These are phyloP conservation scores for Fraxinus sp. DNA, from an alignment of 305 asterid species.

Conservation along the genomic window DNA sequence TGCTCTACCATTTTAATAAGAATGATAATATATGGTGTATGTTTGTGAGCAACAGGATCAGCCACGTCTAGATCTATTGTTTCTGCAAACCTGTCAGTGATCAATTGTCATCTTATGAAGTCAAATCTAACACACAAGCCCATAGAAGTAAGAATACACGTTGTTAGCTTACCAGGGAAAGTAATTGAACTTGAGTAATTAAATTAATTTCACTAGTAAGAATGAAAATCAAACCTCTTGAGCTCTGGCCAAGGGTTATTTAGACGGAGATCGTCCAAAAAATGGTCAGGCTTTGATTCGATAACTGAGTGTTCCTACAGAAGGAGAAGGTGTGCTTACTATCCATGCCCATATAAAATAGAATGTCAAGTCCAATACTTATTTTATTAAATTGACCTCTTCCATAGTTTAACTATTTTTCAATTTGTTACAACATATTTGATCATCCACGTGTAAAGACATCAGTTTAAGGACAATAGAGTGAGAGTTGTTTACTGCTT, in stretches of 20 bases:
- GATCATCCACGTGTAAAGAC: constrained; percentile 1
- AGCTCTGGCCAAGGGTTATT: constrained; percentile 96
- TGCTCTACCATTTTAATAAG: constrained; percentile 77
- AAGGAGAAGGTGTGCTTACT: constrained; percentile 22
- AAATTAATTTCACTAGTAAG: background rate
- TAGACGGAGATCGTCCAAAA: constrained; percentile 85
- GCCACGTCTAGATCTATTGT: constrained; percentile 69
- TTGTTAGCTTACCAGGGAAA: constrained; percentile 2
- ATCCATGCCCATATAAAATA: constrained; percentile 1
- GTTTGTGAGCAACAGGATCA: constrained; percentile 77
- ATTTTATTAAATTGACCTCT: background rate
- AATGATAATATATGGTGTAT: constrained; percentile 81
- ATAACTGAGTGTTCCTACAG: constrained; percentile 88
- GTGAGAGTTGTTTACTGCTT: background rate
- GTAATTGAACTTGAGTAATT: background rate
- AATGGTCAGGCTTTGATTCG: constrained; percentile 95
- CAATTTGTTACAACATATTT: constrained; percentile 2
- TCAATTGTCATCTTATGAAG: constrained; percentile 26
- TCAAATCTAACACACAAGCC: background rate
- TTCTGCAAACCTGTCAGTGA: constrained; percentile 62
- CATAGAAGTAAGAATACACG: background rate
- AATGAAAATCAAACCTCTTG: constrained; percentile 49
- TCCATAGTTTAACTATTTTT: background rate
- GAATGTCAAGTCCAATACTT: background rate
- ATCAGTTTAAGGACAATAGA: background rate